Evolutionary conservation across 331 rosid genomes (phyloP).

Genomic region (Rosa hybrid): DNA sequence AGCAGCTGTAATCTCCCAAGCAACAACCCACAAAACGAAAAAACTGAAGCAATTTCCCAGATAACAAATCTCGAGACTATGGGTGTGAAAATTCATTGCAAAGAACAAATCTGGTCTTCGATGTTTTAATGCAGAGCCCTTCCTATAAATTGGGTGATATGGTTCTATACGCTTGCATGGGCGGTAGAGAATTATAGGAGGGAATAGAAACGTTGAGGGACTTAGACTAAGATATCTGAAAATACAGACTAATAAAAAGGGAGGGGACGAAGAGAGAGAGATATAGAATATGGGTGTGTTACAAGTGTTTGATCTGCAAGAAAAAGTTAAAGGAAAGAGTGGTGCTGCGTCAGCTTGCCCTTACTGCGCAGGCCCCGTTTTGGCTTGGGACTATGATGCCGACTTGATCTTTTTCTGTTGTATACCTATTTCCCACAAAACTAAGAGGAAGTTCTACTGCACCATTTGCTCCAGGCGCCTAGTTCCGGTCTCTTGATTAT

Average conservation of each 20-base stretch:
- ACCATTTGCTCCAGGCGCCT: slow-evolving; percentile 33
- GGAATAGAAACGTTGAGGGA: background rate
- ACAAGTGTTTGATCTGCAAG: slow-evolving; percentile 31
- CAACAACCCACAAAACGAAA: too few relatives aligned
- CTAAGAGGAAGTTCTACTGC: slow-evolving; percentile 34
- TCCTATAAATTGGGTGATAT: too few relatives aligned
- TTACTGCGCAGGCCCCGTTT: slow-evolving; percentile 39
- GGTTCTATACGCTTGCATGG: background rate
- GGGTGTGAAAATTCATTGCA: too few relatives aligned
- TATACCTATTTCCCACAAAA: slow-evolving; percentile 32
- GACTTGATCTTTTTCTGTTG: slow-evolving; percentile 27
- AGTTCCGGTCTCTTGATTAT: background rate
- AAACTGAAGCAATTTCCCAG: background rate
- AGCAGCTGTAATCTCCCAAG: too few relatives aligned
- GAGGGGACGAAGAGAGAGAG: background rate
- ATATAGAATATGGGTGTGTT: slow-evolving; percentile 15
- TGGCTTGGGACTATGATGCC: slow-evolving; percentile 29
- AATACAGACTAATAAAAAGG: background rate
- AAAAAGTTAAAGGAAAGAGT: slow-evolving; percentile 10
- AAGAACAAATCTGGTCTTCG: too few relatives aligned
- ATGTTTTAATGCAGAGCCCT: too few relatives aligned
- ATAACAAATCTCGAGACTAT: too few relatives aligned
- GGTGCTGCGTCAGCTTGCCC: slow-evolving; percentile 34
- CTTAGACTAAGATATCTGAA: background rate
- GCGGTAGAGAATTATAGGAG: background rate